A percentile compares a stretch with the other conserved stretches of the same genome.
These are phyloP conservation scores for Pholiota conissans DNA, from an alignment of 768 basidiomycete species.

Conservation along the genomic window DNA sequence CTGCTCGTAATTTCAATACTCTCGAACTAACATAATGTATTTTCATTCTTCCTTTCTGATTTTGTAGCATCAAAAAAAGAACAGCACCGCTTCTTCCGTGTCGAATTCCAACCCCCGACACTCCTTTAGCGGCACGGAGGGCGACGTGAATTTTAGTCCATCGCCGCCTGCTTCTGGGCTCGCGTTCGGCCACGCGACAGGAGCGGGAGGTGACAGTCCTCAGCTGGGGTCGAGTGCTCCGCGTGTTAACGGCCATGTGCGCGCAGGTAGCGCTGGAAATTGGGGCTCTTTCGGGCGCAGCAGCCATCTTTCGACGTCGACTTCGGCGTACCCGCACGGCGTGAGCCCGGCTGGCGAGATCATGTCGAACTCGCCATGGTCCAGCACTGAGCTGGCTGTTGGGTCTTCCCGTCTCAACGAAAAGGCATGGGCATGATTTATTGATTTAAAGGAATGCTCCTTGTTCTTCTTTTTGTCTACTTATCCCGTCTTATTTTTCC, in stretches of 20 bases:
- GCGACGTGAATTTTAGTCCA: constrained; percentile 55
- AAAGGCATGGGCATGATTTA: constrained; percentile 55
- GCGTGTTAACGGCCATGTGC: constrained; percentile 68
- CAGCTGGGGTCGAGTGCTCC: constrained; percentile 20
- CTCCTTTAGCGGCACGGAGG: constrained; percentile 76
- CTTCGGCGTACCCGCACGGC: constrained; percentile 49
- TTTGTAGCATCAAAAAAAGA: constrained; percentile 35
- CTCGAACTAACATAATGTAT: not conserved
- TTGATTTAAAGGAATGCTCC: not conserved
- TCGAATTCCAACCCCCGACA: constrained; percentile 58
- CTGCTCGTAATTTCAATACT: not conserved
- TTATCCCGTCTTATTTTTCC: constrained; percentile 2
- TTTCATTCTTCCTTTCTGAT: not conserved
- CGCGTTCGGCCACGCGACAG: constrained; percentile 31
- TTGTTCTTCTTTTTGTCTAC: constrained; percentile 1
- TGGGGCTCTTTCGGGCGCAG: constrained; percentile 67
- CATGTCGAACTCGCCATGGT: constrained; percentile 44
- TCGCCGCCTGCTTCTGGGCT: constrained; percentile 53
- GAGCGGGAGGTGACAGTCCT: constrained; percentile 27
- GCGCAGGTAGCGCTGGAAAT: constrained; percentile 80
- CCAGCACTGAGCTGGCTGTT: constrained; percentile 24
- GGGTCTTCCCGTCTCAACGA: constrained; percentile 53
- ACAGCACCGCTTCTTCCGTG: constrained; percentile 45
- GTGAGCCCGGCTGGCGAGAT: constrained; percentile 59
- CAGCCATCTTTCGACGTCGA: constrained; percentile 35